These are phyloP conservation scores for Alternaria arborescens DNA, from an alignment of 2,329 filamentous ascomycete species.

Conservation along the genomic window DNA sequence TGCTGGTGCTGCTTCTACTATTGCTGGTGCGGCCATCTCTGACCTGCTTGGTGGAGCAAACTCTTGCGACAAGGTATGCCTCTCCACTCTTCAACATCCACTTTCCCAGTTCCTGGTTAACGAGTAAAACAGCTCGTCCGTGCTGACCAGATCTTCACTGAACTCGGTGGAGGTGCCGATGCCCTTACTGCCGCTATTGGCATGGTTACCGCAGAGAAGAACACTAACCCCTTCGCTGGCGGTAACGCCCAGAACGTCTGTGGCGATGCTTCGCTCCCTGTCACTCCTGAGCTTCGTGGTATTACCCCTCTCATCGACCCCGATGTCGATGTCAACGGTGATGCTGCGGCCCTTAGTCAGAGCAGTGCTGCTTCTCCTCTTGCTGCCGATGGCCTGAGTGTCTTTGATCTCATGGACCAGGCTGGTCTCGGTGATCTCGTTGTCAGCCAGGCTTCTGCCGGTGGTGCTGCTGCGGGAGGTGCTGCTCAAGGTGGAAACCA, in stretches of 20 bases:
- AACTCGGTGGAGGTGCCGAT: constrained; percentile 67
- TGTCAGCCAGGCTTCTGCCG: constrained; percentile 42
- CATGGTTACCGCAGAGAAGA: constrained; percentile 73
- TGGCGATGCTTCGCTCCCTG: constrained; percentile 68
- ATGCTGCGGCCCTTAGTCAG: constrained; percentile 68
- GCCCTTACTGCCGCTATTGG: constrained; percentile 69
- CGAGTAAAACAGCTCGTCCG: constrained; percentile 61
- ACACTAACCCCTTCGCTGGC: constrained; percentile 74
- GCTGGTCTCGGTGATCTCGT: constrained; percentile 72
- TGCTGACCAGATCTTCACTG: constrained; percentile 69
- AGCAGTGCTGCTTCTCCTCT: constrained; percentile 64
- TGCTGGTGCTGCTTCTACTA: constrained; percentile 68
- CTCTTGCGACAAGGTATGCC: constrained; percentile 68
- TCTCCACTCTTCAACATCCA: background rate
- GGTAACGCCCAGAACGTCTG: constrained; percentile 68
- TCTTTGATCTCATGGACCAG: constrained; percentile 69
- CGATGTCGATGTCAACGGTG: constrained; percentile 63
- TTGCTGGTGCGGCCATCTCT: constrained; percentile 68
- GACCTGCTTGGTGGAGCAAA: constrained; percentile 71
- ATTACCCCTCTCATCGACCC: constrained; percentile 75
- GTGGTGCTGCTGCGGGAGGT: constrained; percentile 34
- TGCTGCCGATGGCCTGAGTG: constrained; percentile 67
- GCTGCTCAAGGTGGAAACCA: constrained; percentile 18
- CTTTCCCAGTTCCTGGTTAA: background rate
- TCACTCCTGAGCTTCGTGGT: constrained; percentile 68